Evolutionary conservation across 805 yeast genomes (phyloP).

Genomic region (Spathaspora girioi): DNA sequence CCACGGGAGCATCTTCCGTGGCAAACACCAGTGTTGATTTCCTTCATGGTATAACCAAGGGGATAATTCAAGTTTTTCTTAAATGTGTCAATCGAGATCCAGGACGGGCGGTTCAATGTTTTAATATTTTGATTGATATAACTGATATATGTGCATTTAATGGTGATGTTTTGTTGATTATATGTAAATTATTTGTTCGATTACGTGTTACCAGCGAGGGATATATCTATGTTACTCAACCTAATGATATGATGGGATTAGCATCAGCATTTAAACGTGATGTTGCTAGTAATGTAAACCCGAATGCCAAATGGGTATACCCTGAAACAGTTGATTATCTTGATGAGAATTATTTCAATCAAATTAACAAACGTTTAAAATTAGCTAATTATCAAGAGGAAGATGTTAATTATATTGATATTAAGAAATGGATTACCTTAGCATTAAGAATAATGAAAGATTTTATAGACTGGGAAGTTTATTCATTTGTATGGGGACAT

Average conservation of each 20-base stretch:
- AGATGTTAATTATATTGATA: constrained; percentile 30
- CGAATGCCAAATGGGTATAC: constrained; percentile 47
- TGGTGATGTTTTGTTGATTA: constrained; percentile 38
- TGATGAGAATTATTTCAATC: constrained; percentile 40
- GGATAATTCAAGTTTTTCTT: constrained; percentile 22
- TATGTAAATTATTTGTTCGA: constrained; percentile 51
- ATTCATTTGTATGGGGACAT: constrained; percentile 63
- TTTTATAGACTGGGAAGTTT: constrained; percentile 67
- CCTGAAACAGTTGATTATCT: constrained; percentile 56
- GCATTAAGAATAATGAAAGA: constrained; percentile 47
- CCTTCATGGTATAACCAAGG: constrained; percentile 19
- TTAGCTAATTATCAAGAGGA: constrained; percentile 17
- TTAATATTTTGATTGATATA: constrained; percentile 28
- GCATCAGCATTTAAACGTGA: constrained; percentile 58
- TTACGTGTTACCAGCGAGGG: constrained; percentile 47
- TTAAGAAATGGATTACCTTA: constrained; percentile 49
- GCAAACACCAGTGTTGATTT: constrained; percentile 1
- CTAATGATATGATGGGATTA: constrained; percentile 62
- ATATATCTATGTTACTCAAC: constrained; percentile 46
- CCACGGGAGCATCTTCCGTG: not conserved
- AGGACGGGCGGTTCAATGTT: constrained; percentile 25
- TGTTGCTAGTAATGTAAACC: constrained; percentile 13
- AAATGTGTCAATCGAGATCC: constrained; percentile 18
- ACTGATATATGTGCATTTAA: constrained; percentile 32
- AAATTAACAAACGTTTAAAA: constrained; percentile 29